phyloP scores from a whole-genome alignment of 148 eudicot species.

The Suaeda aralocaspica region DNA sequence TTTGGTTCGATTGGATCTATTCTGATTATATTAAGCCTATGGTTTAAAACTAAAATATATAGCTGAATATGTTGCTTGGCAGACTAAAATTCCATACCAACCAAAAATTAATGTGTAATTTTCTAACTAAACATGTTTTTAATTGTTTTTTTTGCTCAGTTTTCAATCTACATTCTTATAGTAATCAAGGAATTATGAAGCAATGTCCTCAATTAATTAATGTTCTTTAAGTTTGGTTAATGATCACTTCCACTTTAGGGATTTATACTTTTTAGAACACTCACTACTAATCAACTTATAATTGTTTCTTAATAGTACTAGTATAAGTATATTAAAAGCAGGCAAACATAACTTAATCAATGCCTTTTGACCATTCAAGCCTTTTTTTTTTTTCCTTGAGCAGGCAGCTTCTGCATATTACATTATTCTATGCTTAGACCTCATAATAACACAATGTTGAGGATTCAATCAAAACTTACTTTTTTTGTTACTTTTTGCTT shows the following conservation, averaged over 20 bases:
- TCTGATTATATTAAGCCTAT: neutral
- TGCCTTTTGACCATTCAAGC: slow-evolving; percentile 4
- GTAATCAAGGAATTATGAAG: neutral
- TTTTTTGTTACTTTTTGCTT: neutral
- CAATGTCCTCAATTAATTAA: no score
- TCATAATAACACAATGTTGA: slow-evolving; percentile 7
- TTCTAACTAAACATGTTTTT: neutral
- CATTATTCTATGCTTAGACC: neutral
- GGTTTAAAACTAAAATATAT: neutral
- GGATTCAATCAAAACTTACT: neutral
- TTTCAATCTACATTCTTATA: neutral
- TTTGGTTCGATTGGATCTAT: neutral
- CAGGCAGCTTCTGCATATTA: neutral
- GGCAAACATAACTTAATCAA: neutral
- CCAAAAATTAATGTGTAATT: no score
- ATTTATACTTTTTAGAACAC: slow-evolving; percentile 6
- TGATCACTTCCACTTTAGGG: slow-evolving; percentile 9
- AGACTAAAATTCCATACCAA: neutral
- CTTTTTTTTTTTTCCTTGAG: neutral
- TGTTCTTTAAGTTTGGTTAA: neutral
- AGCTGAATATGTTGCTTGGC: neutral
- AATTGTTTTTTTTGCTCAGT: neutral
- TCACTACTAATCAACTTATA: slow-evolving; percentile 9
- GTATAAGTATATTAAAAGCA: neutral
- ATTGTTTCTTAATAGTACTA: slow-evolving; percentile 4